Percentiles rank a stretch among this genome's conserved stretches.
phyloP scores from a whole-genome alignment of 805 yeast genomes.

The Hanseniaspora lindneri region DNA sequence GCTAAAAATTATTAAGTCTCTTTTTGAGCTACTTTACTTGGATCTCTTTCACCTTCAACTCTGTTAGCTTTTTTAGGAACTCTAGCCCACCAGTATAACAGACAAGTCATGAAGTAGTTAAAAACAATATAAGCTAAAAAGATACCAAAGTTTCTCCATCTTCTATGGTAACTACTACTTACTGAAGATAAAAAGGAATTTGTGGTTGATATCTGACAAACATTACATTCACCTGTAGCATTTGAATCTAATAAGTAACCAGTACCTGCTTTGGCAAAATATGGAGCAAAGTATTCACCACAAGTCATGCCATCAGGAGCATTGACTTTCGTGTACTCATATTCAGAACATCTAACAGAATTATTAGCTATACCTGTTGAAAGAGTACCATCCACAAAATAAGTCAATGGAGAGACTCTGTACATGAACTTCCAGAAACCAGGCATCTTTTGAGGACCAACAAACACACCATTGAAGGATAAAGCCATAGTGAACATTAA shows the following conservation, averaged over 20 bases:
- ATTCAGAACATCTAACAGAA: slow-evolving; percentile 35
- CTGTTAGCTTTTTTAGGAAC: slow-evolving; percentile 45
- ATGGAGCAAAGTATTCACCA: slow-evolving; percentile 38
- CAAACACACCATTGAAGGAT: slow-evolving; percentile 70
- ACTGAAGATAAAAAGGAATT: slow-evolving; percentile 44
- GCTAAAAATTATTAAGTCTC: not conserved
- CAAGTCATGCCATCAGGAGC: slow-evolving; percentile 52
- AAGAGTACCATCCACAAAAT: slow-evolving; percentile 45
- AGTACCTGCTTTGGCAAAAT: slow-evolving; percentile 27
- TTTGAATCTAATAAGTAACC: slow-evolving; percentile 41
- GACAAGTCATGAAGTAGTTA: slow-evolving; percentile 33
- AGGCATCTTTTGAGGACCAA: slow-evolving; percentile 43
- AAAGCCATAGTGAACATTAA: slow-evolving; percentile 50
- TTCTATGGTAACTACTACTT: slow-evolving; percentile 29
- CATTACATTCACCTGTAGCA: slow-evolving; percentile 43
- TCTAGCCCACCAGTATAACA: slow-evolving; percentile 53
- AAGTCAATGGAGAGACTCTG: slow-evolving; percentile 59
- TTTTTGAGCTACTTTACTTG: not conserved
- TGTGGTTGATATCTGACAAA: slow-evolving; percentile 46
- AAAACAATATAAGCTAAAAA: slow-evolving; percentile 41
- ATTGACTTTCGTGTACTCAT: slow-evolving; percentile 38
- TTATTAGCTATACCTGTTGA: slow-evolving; percentile 45
- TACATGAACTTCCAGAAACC: slow-evolving; percentile 79
- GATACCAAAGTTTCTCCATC: slow-evolving; percentile 55
- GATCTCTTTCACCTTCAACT: slow-evolving; percentile 14